A percentile compares a stretch with the other conserved stretches of the same genome.
Evolutionary conservation across 2,329 filamentous ascomycete species (phyloP).

Genomic region (Microdochium trichocladiopsis): DNA sequence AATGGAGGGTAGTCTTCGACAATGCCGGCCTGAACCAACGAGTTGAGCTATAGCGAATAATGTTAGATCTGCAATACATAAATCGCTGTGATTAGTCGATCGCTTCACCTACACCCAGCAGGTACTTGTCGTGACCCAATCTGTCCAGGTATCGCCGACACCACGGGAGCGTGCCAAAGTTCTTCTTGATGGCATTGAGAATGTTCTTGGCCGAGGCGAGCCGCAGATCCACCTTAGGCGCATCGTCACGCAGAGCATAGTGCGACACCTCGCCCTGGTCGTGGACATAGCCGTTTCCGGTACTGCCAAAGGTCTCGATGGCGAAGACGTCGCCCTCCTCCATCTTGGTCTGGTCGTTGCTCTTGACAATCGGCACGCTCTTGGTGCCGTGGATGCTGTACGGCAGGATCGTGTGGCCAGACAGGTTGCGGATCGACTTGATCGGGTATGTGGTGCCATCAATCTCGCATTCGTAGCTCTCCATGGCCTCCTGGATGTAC

Average conservation of each 20-base stretch:
- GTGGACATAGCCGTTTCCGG: conserved; percentile 78
- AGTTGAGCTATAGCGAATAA: conserved; percentile 59
- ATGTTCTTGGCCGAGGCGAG: conserved; percentile 79
- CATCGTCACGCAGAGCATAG: conserved; percentile 71
- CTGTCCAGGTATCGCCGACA: conserved; percentile 87
- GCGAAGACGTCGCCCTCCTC: conserved; percentile 94
- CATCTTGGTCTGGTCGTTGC: conserved; percentile 87
- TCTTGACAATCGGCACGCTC: conserved; percentile 90
- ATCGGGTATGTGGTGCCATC: conserved; percentile 71
- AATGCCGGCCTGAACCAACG: conserved; percentile 72
- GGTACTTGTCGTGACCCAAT: conserved; percentile 90
- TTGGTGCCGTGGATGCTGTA: conserved; percentile 91
- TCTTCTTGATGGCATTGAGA: conserved; percentile 87
- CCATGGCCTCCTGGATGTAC: conserved; percentile 84
- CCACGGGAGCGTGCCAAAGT: conserved; percentile 89
- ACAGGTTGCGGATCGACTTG: conserved; percentile 81
- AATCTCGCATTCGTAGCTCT: conserved; percentile 84
- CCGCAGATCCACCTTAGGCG: conserved; percentile 67
- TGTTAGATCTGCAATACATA: no score
- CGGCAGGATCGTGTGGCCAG: conserved; percentile 82
- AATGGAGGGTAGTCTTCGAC: conserved; percentile 88
- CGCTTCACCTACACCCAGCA: conserved; percentile 68
- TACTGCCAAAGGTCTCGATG: conserved; percentile 93
- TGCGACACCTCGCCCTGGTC: conserved; percentile 89
- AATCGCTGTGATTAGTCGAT: no score